Conservation (phyloP, 345 rosid species). For the Cardiospermum halicacabum region DNA sequence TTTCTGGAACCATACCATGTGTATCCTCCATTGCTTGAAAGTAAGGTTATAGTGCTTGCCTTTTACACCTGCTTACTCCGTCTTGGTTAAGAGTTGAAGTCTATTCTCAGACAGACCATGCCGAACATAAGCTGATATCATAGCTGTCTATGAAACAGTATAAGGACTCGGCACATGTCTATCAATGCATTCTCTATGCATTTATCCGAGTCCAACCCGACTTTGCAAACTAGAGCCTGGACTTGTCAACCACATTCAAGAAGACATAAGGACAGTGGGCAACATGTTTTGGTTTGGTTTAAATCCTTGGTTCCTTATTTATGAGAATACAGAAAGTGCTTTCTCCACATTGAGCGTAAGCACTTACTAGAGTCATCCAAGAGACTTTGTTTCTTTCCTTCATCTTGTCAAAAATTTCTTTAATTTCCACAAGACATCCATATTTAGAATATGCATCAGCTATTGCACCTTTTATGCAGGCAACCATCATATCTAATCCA, state of each 20-base stretch:
- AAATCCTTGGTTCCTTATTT: constrained; percentile 41
- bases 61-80: constrained; percentile 32
- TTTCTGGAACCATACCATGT: constrained; percentile 32
- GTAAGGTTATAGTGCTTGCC: constrained; percentile 50
- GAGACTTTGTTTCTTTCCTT: constrained; percentile 46
- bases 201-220: constrained; percentile 32
- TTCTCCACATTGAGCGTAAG: constrained; percentile 43
- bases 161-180: constrained; percentile 48
- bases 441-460: constrained; percentile 44
- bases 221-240: constrained; percentile 43
- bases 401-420: constrained; percentile 45
- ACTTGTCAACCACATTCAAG: constrained; percentile 43
- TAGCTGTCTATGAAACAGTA: constrained; percentile 51
- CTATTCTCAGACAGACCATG: constrained; percentile 49
- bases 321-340: constrained; percentile 39
- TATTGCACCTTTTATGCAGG: constrained; percentile 31
- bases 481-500: constrained; percentile 12
- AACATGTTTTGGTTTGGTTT: constrained; percentile 50
- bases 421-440: constrained; percentile 31
- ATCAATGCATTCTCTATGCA: constrained; percentile 51
- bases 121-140: constrained; percentile 54
- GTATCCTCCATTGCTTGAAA: constrained; percentile 35
- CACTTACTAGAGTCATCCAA: constrained; percentile 59
- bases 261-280: constrained; percentile 44
- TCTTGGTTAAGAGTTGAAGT: constrained; percentile 31